Percentiles rank a stretch among this genome's conserved stretches.
phyloP scores from a whole-genome alignment of 2,329 filamentous ascomycete genomes.

The Colletotrichum zoysiae region DNA sequence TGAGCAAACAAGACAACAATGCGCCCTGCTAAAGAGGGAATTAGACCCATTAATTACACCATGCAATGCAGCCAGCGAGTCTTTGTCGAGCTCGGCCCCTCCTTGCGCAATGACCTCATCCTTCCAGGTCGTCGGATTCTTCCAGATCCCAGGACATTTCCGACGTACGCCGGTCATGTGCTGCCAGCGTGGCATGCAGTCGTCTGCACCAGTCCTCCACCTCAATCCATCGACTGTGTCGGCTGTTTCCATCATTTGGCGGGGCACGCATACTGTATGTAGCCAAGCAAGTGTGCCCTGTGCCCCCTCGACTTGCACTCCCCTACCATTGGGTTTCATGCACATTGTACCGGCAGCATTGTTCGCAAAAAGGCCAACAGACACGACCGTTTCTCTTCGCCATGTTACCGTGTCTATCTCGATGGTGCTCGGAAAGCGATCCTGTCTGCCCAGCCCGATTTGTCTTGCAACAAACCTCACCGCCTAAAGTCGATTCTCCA shows the following conservation, averaged over 20 bases:
- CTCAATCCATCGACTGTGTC: constrained; percentile 32
- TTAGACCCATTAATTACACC: constrained; percentile 8
- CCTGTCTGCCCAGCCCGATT: constrained; percentile 26
- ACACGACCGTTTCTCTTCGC: constrained; percentile 14
- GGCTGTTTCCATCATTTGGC: constrained; percentile 40
- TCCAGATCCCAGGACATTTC: constrained; percentile 21
- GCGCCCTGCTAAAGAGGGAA: not conserved
- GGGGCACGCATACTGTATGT: constrained; percentile 25
- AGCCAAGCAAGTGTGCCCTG: constrained; percentile 35
- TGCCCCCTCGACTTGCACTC: constrained; percentile 13
- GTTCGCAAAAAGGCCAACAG: constrained; percentile 7
- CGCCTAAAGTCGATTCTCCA: constrained; percentile 26
- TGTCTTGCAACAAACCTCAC: constrained; percentile 29
- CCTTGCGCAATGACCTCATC: constrained; percentile 41
- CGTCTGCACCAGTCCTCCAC: constrained; percentile 35
- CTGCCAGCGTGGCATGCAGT: constrained; percentile 44
- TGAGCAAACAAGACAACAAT: constrained; percentile 35
- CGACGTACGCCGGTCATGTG: constrained; percentile 27
- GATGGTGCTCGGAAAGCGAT: constrained; percentile 15
- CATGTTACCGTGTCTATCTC: constrained; percentile 17
- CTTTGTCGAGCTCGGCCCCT: constrained; percentile 31
- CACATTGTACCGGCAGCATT: not conserved
- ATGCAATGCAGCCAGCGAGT: constrained; percentile 2
- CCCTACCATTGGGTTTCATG: constrained; percentile 17
- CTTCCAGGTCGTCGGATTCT: constrained; percentile 38